Evolutionary conservation across 2,329 filamentous ascomycete genomes (phyloP).

Genomic region (Bipolaris victoriae): DNA sequence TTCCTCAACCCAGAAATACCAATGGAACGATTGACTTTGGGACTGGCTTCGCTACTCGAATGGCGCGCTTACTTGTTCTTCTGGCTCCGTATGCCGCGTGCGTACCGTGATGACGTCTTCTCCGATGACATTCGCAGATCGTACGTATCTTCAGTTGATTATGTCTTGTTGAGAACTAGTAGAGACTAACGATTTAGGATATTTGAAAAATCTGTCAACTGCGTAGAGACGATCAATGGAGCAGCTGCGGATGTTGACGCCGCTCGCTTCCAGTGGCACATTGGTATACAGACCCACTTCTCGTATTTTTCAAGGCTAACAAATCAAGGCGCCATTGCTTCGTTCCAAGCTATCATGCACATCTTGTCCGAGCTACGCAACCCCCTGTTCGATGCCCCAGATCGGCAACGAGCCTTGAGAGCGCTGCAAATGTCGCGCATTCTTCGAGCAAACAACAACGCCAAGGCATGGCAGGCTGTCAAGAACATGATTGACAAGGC

Average conservation of each 20-base stretch:
- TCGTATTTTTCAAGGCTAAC: constrained; percentile 12
- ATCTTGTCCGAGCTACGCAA: constrained; percentile 49
- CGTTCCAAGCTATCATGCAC: constrained; percentile 49
- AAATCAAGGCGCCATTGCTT: constrained; percentile 37
- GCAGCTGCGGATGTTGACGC: constrained; percentile 45
- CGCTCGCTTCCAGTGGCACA: constrained; percentile 49
- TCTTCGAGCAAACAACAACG: constrained; percentile 43
- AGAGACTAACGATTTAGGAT: constrained; percentile 32
- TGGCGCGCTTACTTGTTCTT: constrained; percentile 49
- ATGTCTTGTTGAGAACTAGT: not conserved
- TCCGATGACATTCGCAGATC: constrained; percentile 43
- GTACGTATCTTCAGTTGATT: constrained; percentile 26
- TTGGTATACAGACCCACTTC: constrained; percentile 27
- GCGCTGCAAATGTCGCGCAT: constrained; percentile 42
- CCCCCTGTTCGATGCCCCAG: constrained; percentile 43
- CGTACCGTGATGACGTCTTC: constrained; percentile 46
- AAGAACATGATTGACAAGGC: constrained; percentile 49
- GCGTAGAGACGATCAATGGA: constrained; percentile 46
- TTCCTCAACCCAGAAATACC: constrained; percentile 41
- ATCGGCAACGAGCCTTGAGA: constrained; percentile 44
- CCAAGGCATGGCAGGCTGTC: constrained; percentile 47
- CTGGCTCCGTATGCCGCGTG: constrained; percentile 49
- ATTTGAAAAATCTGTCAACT: constrained; percentile 49
- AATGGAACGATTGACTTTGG: constrained; percentile 40
- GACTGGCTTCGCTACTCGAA: constrained; percentile 42